A percentile compares a stretch with the other conserved stretches of the same genome.
phyloP scores from a whole-genome alignment of 495 filamentous ascomycete species.

The Penicillium lagena region DNA sequence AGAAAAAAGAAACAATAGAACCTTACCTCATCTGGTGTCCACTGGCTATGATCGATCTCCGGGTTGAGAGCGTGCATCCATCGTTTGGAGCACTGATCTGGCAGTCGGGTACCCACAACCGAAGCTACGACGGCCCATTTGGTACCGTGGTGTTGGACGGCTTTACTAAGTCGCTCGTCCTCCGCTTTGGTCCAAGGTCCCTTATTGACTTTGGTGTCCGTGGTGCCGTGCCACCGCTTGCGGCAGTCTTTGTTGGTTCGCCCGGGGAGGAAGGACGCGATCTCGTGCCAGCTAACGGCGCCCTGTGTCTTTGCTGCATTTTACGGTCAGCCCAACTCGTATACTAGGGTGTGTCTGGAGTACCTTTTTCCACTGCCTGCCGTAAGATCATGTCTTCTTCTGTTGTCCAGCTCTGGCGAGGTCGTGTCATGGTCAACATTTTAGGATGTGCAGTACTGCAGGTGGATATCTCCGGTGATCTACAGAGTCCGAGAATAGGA shows the following conservation, averaged over 20 bases:
- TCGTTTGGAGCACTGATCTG: constrained; percentile 1
- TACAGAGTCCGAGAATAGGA: too few species aligned
- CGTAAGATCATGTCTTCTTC: too few species aligned
- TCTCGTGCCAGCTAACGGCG: constrained; percentile 1
- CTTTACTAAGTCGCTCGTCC: constrained; percentile 12
- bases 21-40: background rate
- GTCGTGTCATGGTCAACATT: too few species aligned
- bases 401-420: too few species aligned
- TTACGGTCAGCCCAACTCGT: background rate
- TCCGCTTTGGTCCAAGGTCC: constrained; percentile 16
- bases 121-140: constrained; percentile 10
- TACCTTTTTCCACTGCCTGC: too few species aligned
- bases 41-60: background rate
- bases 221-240: constrained; percentile 6
- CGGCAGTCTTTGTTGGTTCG: constrained; percentile 13
- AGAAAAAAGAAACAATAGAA: background rate
- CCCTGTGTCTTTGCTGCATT: background rate
- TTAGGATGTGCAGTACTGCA: too few species aligned
- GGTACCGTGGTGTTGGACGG: constrained; percentile 11
- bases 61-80: background rate
- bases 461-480: too few species aligned
- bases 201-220: constrained; percentile 4
- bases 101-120: constrained; percentile 10
- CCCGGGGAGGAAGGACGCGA: constrained; percentile 6
- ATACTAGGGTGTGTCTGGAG: too few species aligned